These are phyloP conservation scores for Dioszegia hungarica DNA, from an alignment of 768 basidiomycete genomes.

Conservation along the genomic window DNA sequence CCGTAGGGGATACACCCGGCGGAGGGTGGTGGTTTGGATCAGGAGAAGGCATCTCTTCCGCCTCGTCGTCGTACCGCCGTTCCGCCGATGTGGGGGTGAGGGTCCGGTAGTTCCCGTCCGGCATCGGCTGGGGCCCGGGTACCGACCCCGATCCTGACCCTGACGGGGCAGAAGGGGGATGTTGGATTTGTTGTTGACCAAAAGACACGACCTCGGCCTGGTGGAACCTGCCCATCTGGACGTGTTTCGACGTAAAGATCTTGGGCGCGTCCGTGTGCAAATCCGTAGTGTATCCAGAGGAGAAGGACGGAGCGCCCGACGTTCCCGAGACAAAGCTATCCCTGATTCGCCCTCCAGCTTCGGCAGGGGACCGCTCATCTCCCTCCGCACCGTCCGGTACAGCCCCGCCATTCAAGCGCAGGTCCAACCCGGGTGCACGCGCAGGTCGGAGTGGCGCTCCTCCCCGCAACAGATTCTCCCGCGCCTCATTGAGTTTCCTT, in stretches of 20 bases:
- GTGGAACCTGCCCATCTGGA: conserved; percentile 42
- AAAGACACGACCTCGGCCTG: conserved; percentile 46
- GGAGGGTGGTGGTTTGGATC: conserved; percentile 4
- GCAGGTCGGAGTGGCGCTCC: conserved; percentile 37
- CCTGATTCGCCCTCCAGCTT: conserved; percentile 6
- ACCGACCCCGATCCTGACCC: background rate
- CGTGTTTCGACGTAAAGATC: conserved; percentile 44
- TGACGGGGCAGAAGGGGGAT: background rate
- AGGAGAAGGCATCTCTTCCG: conserved; percentile 4
- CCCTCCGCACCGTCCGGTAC: background rate
- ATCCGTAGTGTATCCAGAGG: conserved; percentile 37
- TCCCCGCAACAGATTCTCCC: conserved; percentile 30
- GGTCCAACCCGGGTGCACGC: conserved; percentile 41
- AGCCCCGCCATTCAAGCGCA: conserved; percentile 10
- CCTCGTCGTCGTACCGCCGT: background rate
- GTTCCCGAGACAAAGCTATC: conserved; percentile 31
- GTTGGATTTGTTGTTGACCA: conserved; percentile 4
- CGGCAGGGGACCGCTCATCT: conserved; percentile 14
- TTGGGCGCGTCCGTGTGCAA: conserved; percentile 42
- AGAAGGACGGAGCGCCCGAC: conserved; percentile 29
- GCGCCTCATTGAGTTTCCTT: conserved; percentile 34
- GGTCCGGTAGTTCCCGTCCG: no score
- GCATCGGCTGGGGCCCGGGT: no score
- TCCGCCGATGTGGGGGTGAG: conserved; percentile 13
- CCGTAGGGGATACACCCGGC: conserved; percentile 11